Base-by-base conservation (phyloP, 495 filamentous ascomycete species). In the Penicillium nucicola region DNA sequence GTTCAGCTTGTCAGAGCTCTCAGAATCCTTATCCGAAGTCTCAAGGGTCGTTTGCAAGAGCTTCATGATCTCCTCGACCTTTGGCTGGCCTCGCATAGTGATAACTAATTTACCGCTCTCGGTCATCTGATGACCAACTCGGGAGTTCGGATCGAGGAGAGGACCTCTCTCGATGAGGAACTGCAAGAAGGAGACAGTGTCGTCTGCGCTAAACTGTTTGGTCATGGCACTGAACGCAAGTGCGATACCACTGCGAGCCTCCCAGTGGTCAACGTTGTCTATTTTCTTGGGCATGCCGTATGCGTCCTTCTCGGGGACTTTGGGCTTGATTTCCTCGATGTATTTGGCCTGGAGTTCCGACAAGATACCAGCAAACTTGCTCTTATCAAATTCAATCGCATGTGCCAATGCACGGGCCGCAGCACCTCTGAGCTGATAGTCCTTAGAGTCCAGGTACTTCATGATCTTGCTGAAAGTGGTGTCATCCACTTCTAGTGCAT, bases 281-380 rank as follows among this genome's bases (percentile, higher is more conserved):
- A 82, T 78, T 67, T 95, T 97, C 64, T 79, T 85, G 3, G 86
- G 86, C 91, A 97, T 92, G 41, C 93, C 93, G 61, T 87, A 97
- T 45, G 89, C 86, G 59, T 98, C 95, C 14, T 88, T 83, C 57
- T 90, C 84, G 3, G 88, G 87, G 14, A 84, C 79, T 41, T 85
- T 84, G 6, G 90, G 89, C 64, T 92, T 91, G 11, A 88, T 85
- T 45, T 90, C 80, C 43, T 89, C 81, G 17, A 75, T 64, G 66
- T 97, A 98, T 13, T 79, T 81, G 5, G 77, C 57, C 53, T 88
- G 71, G 13, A 98, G 74, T 19, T 77, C 72, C 30, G 75, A 65
- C 19, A 96, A 60, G 2, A 88, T 75, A 11, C 77, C 69, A 10
- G 54, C 55, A 48, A 89, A 88, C 10, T 70, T 72, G 5, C 65